phyloP scores from a whole-genome alignment of 345 rosid species.

The Cardamine occulta region DNA sequence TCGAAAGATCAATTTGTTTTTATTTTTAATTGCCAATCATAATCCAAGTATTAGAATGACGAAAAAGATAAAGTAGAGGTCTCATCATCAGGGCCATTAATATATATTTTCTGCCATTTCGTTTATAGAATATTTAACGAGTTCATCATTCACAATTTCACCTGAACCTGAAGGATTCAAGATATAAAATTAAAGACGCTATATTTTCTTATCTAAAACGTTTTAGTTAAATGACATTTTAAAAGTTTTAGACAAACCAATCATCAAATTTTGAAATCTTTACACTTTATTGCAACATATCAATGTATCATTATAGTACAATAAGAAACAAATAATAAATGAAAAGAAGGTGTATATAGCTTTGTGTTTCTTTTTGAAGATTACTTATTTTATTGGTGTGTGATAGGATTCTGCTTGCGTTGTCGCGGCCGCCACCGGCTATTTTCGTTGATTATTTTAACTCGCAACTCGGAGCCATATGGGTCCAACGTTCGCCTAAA shows the following conservation, averaged over 20 bases:
- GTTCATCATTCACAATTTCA: not conserved
- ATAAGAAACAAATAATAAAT: not conserved
- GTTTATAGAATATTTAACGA: not conserved
- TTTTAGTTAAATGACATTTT: not conserved
- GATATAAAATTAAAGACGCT: not conserved
- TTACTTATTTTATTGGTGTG: not conserved
- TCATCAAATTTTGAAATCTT: not conserved
- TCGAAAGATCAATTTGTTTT: not conserved
- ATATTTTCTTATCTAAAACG: not conserved
- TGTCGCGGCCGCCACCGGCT: not conserved
- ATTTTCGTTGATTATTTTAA: not conserved
- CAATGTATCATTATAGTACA: not conserved
- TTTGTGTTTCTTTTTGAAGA: not conserved
- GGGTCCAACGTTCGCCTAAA: slow-evolving; percentile 10
- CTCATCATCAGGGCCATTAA: not conserved
- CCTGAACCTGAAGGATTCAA: not conserved
- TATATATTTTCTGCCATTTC: not conserved
- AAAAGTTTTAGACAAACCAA: not conserved
- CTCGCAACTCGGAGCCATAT: not conserved
- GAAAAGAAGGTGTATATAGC: not conserved
- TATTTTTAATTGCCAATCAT: not conserved
- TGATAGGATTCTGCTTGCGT: not conserved
- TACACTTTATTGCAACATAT: not conserved
- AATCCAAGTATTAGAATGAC: not conserved
- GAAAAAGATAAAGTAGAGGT: not conserved